phyloP scores from a whole-genome alignment of 306 rosid species.

The Medicago lupulina region DNA sequence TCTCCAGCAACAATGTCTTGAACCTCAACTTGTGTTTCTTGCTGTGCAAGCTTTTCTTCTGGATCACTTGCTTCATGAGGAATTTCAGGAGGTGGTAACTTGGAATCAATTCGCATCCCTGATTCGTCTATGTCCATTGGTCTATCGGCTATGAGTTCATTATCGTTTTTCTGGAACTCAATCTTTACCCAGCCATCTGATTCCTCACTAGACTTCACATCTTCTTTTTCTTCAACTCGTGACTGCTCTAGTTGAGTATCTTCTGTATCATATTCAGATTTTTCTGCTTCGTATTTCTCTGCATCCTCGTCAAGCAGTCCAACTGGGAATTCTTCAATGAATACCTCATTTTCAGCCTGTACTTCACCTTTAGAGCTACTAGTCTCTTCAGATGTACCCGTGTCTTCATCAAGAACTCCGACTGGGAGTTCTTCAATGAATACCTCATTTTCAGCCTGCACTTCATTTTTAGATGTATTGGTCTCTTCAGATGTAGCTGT shows the following conservation, averaged over 20 bases:
- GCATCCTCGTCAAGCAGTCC: slow-evolving; percentile 41
- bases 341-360: slow-evolving; percentile 1
- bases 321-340: slow-evolving; percentile 28
- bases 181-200: slow-evolving; percentile 35
- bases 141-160: slow-evolving; percentile 18
- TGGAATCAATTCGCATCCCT: not conserved
- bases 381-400: not conserved
- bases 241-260: slow-evolving; percentile 27
- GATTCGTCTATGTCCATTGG: not conserved
- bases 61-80: not conserved
- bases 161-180: slow-evolving; percentile 28
- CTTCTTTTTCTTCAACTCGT: slow-evolving; percentile 35
- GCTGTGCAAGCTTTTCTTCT: not conserved
- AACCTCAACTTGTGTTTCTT: not conserved
- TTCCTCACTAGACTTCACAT: slow-evolving; percentile 33
- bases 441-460: too few species aligned
- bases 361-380: not conserved
- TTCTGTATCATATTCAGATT: not conserved
- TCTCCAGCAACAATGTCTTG: too few species aligned
- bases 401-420: slow-evolving; percentile 33
- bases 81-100: not conserved
- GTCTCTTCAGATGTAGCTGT: not conserved
- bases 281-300: slow-evolving; percentile 1
- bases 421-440: slow-evolving; percentile 8
- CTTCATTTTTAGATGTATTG: not conserved